phyloP scores from a whole-genome alignment of 768 basidiomycete genomes.

The Pleurotus tuber-regium region DNA sequence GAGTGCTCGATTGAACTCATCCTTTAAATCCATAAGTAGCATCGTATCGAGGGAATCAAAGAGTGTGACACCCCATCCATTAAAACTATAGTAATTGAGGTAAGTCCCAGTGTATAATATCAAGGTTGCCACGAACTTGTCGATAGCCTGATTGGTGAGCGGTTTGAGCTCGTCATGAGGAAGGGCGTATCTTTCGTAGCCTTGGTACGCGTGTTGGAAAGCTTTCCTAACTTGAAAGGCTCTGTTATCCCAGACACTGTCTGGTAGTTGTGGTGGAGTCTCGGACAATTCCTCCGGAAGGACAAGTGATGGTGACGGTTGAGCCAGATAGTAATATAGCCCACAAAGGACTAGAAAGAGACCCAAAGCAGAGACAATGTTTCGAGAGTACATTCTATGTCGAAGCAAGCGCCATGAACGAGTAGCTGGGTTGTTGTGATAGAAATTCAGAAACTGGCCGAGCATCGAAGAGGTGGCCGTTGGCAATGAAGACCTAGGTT shows the following conservation, averaged over 20 bases:
- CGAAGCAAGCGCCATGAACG: too few relatives aligned
- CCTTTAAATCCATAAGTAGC: constrained; percentile 71
- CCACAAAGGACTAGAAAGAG: background rate
- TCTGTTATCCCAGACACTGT: constrained; percentile 46
- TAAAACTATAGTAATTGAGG: constrained; percentile 47
- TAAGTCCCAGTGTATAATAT: background rate
- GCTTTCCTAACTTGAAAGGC: constrained; percentile 58
- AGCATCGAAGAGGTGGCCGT: too few relatives aligned
- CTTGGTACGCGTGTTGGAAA: constrained; percentile 66
- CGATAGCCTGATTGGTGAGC: constrained; percentile 25
- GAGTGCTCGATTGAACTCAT: constrained; percentile 68
- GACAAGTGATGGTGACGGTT: background rate
- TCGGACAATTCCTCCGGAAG: background rate
- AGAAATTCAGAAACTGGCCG: too few relatives aligned
- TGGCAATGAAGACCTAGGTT: too few relatives aligned
- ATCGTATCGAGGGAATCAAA: constrained; percentile 88
- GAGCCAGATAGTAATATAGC: background rate
- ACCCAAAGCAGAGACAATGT: too few relatives aligned
- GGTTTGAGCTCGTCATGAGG: constrained; percentile 66
- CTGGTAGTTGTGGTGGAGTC: constrained; percentile 12
- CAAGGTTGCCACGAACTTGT: constrained; percentile 4
- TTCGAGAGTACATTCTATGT: too few relatives aligned
- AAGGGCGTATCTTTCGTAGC: constrained; percentile 59
- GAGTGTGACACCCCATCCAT: constrained; percentile 76
- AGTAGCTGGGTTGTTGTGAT: too few relatives aligned